phyloP scores from a whole-genome alignment of 23 red algal species.

The Gracilariopsis chorda region DNA sequence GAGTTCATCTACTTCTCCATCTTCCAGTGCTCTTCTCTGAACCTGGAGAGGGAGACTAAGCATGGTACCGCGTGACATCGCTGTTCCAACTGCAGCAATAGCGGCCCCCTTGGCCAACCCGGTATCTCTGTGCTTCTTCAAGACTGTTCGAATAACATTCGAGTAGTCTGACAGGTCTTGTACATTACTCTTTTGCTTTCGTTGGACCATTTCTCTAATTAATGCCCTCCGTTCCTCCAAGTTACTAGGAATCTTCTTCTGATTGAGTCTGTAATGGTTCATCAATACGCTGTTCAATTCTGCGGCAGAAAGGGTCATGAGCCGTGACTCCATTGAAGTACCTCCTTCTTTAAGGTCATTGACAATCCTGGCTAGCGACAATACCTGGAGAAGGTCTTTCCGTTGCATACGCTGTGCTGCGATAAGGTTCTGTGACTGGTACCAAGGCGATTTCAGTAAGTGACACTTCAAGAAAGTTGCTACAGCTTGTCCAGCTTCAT shows the following conservation, averaged over 20 bases:
- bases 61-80: constrained; percentile 34
- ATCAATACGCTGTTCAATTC: constrained; percentile 58
- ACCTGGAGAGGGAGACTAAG: constrained; percentile 42
- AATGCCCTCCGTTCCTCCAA: constrained; percentile 68
- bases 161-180: constrained; percentile 63
- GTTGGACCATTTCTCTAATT: constrained; percentile 51
- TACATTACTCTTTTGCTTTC: constrained; percentile 25
- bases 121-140: constrained; percentile 57
- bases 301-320: constrained; percentile 40
- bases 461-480: constrained; percentile 68
- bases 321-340: constrained; percentile 49
- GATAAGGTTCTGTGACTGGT: constrained; percentile 54
- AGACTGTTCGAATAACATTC: constrained; percentile 54
- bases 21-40: constrained; percentile 62
- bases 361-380: constrained; percentile 57
- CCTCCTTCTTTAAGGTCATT: constrained; percentile 73
- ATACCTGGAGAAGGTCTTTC: constrained; percentile 60
- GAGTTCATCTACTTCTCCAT: constrained; percentile 53
- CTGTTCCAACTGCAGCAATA: not conserved
- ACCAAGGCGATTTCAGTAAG: constrained; percentile 75
- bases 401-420: constrained; percentile 49
- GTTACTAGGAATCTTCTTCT: constrained; percentile 67
- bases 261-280: constrained; percentile 50
- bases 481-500: constrained; percentile 71
- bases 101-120: constrained; percentile 29